A percentile compares a stretch with the other conserved stretches of the same genome.
Conservation (phyloP, 345 rosid species). For the Citrus glauca region DNA sequence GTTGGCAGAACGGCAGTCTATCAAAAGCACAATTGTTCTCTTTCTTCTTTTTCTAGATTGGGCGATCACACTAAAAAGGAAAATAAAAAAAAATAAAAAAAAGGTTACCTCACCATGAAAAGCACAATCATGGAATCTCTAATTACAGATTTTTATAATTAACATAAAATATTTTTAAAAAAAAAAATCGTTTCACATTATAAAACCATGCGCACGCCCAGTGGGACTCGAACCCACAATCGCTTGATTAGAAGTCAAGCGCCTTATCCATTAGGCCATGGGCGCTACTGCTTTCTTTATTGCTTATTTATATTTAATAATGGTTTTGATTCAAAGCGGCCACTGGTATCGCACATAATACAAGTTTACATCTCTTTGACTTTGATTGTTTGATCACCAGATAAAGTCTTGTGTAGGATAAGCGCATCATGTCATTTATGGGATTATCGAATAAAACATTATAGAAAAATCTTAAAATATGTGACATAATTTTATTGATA, state of each 20-base stretch:
- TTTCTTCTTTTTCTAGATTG: not conserved
- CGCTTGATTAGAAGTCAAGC: conserved; percentile 28
- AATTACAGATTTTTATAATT: not conserved
- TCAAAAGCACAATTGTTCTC: not conserved
- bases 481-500: no score
- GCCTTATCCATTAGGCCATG: conserved; percentile 36
- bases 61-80: not conserved
- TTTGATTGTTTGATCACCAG: no score
- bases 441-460: no score
- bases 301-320: accelerated
- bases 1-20: not conserved
- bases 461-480: no score
- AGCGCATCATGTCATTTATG: no score
- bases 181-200: no score
- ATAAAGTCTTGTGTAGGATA: no score
- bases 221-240: conserved; percentile 38
- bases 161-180: no score
- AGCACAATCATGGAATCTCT: not conserved
- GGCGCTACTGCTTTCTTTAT: not conserved
- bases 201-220: not conserved
- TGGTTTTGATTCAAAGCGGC: accelerated
- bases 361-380: no score
- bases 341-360: accelerated
- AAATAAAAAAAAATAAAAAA: not conserved
- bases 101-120: no score